Evolutionary conservation across 805 yeast species (phyloP), one percentile per base, ranked within the genome.

Genomic region (Ogataea ganodermae): DNA sequence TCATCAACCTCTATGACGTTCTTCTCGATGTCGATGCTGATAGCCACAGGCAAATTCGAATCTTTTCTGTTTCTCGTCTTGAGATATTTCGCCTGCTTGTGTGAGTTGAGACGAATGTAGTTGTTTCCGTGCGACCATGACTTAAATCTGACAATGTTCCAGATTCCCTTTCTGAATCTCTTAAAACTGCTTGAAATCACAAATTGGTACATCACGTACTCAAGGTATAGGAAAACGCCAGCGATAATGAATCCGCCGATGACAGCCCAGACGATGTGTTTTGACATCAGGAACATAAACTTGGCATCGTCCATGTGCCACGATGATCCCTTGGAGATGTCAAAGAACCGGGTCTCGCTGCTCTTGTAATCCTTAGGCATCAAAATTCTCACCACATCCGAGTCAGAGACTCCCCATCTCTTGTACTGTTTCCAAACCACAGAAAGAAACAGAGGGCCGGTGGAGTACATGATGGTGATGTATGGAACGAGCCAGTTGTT

Each of bases 241-340:
- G 83, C 90, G 41, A 84, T 60, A 14, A 78, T 50, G 55, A 86
- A 82, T 1, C 96, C 96, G 12, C 78, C 79, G 35, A 86, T 60
- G 2, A 89, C 87, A 22, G 90, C 84, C 32, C 84, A 67, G 13
- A 81, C 74, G 54, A 91, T 80, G 66, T 91, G 96, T 53, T 79
- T 75, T 14, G 88, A 89, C 67, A 90, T 69, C 7, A 79, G 70
- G 60, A 86, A 82, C 67, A 90, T 80, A 62, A 88, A 79, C 45
- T 81, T 75, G 9, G 97, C 96, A 66, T 91, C 97, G 55, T 83
- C 89, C 60, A 80, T 69, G 68, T 91, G 97, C 97, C 97, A 91
- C 21, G 96, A 86, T 0, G 96, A 87, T 38, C 97, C 97, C 46
- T 80, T 78, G 0, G 89, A 73, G 46, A 88, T 84, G 32, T 81